Conservation (phyloP, 129 eudicot genomes). For the Tagetes erecta region DNA sequence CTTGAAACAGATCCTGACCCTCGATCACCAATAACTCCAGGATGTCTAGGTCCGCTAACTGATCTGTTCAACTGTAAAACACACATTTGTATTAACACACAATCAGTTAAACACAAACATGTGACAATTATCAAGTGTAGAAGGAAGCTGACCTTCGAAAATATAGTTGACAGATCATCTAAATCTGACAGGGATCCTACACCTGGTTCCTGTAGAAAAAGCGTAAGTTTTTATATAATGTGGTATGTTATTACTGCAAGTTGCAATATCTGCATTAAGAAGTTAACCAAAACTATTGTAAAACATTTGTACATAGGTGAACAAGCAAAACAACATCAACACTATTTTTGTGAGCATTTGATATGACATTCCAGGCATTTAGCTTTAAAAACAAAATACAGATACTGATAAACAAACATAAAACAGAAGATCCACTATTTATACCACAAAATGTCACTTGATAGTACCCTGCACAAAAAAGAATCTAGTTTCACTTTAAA, state of each 20-base stretch:
- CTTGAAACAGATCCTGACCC: slow-evolving; percentile 93
- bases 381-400: slow-evolving; percentile 1
- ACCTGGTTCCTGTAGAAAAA: slow-evolving; percentile 57
- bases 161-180: slow-evolving; percentile 88
- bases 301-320: not conserved
- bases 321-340: slow-evolving; percentile 2
- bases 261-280: not conserved
- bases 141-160: slow-evolving; percentile 69
- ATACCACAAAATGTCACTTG: not conserved
- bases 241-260: not conserved
- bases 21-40: slow-evolving; percentile 89
- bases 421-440: not conserved
- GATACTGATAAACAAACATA: too few relatives aligned
- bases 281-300: not conserved
- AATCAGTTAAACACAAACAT: slow-evolving; percentile 4
- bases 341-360: not conserved
- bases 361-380: not conserved
- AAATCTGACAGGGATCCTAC: slow-evolving; percentile 79
- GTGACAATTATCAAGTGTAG: not conserved
- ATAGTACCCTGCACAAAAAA: not conserved
- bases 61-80: slow-evolving; percentile 68
- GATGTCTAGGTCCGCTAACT: slow-evolving; percentile 81
- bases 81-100: not conserved
- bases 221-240: slow-evolving; percentile 2
- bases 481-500: not conserved